phyloP scores from a whole-genome alignment of 2,329 filamentous ascomycete species.

The Trichoderma afroharzianum region DNA sequence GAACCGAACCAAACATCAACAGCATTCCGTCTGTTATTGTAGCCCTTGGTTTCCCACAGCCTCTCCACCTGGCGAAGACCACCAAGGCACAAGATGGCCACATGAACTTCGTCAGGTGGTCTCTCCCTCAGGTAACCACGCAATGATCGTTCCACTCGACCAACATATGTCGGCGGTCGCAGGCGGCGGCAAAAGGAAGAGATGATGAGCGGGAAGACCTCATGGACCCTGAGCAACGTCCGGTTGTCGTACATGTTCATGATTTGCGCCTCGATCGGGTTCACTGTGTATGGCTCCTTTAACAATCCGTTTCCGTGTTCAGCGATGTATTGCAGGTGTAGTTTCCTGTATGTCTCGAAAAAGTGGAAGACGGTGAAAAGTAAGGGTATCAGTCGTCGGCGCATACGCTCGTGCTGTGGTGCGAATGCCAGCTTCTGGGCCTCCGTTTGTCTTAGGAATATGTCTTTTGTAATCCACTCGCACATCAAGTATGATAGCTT shows the following conservation, averaged over 20 bases:
- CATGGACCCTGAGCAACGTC: slow-evolving; percentile 59
- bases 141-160: slow-evolving; percentile 58
- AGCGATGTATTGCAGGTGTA: slow-evolving; percentile 55
- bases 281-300: slow-evolving; percentile 53
- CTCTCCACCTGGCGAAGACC: slow-evolving; percentile 60
- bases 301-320: slow-evolving; percentile 51
- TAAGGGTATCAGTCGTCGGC: slow-evolving; percentile 58
- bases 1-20: slow-evolving; percentile 59
- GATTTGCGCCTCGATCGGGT: slow-evolving; percentile 59
- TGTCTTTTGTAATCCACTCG: slow-evolving; percentile 62
- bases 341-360: slow-evolving; percentile 60
- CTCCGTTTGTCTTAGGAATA: slow-evolving; percentile 57
- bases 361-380: slow-evolving; percentile 66
- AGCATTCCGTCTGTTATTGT: slow-evolving; percentile 55
- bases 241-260: slow-evolving; percentile 64
- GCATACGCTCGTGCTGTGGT: slow-evolving; percentile 60
- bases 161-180: slow-evolving; percentile 62
- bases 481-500: slow-evolving; percentile 61
- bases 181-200: slow-evolving; percentile 61
- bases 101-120: slow-evolving; percentile 60
- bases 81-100: slow-evolving; percentile 57
- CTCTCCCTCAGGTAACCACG: slow-evolving; percentile 62
- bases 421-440: slow-evolving; percentile 55
- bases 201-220: slow-evolving; percentile 61
- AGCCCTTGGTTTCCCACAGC: slow-evolving; percentile 65